Conservation (phyloP, 768 basidiomycete species). For the Suillus placidus region DNA sequence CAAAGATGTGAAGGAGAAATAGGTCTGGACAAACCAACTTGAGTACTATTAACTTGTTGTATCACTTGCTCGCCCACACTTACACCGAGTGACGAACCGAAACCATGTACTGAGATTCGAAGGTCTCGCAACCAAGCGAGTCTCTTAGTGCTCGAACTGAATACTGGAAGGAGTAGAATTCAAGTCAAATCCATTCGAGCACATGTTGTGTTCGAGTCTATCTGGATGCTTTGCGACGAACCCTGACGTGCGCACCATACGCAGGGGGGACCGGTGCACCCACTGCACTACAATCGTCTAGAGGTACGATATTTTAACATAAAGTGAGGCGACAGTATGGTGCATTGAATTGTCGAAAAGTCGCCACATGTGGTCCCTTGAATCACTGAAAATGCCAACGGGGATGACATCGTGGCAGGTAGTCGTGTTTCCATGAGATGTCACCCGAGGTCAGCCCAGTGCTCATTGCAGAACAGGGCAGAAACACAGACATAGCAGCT, state of each 20-base stretch:
- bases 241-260: neutral
- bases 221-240: neutral
- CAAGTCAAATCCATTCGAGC: neutral
- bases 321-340: too few relatives aligned
- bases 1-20: neutral
- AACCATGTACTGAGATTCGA: neutral
- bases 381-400: too few relatives aligned
- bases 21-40: neutral
- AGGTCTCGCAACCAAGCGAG: neutral
- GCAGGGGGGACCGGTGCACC: too few relatives aligned
- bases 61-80: neutral
- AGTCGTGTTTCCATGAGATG: too few relatives aligned
- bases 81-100: neutral
- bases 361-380: too few relatives aligned
- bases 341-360: too few relatives aligned
- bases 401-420: too few relatives aligned
- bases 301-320: too few relatives aligned
- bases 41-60: neutral
- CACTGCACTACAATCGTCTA: too few relatives aligned
- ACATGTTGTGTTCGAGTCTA: neutral
- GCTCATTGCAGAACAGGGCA: too few relatives aligned
- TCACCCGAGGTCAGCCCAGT: too few relatives aligned
- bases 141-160: neutral
- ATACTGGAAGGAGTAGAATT: neutral
- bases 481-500: too few relatives aligned